These are phyloP conservation scores for Barbarea vulgaris DNA, from an alignment of 345 rosid species.

Conservation along the genomic window DNA sequence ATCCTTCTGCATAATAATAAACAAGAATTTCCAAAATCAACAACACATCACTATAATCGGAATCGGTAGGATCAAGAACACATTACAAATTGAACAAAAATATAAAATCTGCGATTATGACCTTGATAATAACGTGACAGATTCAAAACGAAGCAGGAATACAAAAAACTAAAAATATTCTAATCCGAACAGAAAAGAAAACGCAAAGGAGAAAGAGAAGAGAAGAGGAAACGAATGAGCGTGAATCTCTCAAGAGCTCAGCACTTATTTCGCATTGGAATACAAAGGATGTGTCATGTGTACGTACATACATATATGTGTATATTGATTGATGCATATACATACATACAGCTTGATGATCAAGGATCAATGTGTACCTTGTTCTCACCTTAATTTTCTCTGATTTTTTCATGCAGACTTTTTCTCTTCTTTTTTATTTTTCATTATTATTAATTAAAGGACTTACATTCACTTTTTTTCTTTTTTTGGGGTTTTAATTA, in stretches of 20 bases:
- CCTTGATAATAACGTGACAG: slow-evolving; percentile 4
- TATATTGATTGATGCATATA: neutral
- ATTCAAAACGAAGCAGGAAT: slow-evolving; percentile 11
- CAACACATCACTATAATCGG: no score
- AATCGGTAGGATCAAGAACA: no score
- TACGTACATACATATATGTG: neutral
- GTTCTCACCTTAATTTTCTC: slow-evolving; percentile 35
- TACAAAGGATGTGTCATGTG: neutral
- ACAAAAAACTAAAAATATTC: neutral
- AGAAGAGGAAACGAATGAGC: slow-evolving; percentile 32
- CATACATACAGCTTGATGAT: neutral
- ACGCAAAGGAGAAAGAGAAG: neutral
- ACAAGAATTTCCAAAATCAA: no score
- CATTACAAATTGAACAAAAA: no score
- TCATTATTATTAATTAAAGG: neutral
- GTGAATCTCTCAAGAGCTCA: slow-evolving; percentile 35
- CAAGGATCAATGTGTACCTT: slow-evolving; percentile 11
- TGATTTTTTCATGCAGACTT: slow-evolving; percentile 32
- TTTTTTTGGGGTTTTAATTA: no score
- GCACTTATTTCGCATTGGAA: slow-evolving; percentile 16
- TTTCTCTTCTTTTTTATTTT: neutral
- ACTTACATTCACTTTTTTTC: neutral
- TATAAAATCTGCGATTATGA: neutral
- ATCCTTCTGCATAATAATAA: slow-evolving; percentile 15
- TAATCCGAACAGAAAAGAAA: neutral